Conservation (phyloP, 2,329 filamentous ascomycete genomes). For the Aspergillus persii region DNA sequence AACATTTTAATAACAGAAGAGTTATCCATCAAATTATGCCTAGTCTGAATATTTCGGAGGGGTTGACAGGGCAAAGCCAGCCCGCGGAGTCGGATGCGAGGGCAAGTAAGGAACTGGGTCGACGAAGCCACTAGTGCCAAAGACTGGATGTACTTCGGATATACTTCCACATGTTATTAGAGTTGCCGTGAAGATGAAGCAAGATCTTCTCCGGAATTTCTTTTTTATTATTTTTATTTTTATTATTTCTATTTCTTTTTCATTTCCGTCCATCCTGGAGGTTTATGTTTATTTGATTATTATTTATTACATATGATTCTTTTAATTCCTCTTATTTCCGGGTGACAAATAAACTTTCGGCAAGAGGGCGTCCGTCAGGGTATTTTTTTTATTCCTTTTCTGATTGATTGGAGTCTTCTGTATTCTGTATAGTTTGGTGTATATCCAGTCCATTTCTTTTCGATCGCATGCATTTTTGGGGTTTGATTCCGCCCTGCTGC, state of each 20-base stretch:
- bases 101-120: constrained; percentile 4
- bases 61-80: background rate
- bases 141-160: constrained; percentile 9
- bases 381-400: background rate
- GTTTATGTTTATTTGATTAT: background rate
- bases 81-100: background rate
- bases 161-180: constrained; percentile 7
- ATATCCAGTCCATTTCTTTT: too few relatives aligned
- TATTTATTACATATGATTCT: background rate
- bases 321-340: background rate
- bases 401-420: too few relatives aligned
- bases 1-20: background rate
- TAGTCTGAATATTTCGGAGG: background rate
- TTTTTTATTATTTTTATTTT: background rate
- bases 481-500: background rate
- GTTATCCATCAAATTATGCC: background rate
- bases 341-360: background rate
- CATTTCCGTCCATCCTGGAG: too few relatives aligned
- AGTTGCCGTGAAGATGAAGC: constrained; percentile 3
- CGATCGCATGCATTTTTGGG: background rate
- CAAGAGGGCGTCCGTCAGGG: background rate
- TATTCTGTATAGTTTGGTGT: too few relatives aligned
- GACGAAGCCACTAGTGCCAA: constrained; percentile 5
- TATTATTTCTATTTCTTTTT: background rate
- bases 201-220: background rate